Base-by-base conservation (phyloP, 2,329 filamentous ascomycete species). In the Claviceps lovelessii region DNA sequence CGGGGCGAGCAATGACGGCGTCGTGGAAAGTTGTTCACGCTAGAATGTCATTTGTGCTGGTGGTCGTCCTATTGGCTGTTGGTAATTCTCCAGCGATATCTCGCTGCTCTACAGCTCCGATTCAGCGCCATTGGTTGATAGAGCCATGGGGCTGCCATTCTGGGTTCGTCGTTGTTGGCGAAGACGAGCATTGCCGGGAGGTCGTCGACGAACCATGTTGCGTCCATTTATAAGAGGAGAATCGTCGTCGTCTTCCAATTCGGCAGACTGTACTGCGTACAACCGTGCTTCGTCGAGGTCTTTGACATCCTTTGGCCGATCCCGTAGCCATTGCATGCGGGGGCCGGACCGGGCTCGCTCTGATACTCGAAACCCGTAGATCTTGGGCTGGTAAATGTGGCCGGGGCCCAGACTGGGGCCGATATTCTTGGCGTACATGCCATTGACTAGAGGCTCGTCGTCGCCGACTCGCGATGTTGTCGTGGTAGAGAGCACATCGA, bases 301-400 rank as follows among this genome's bases (percentile, higher is more conserved):
- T 47, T 77, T 83, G 54, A 95, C 76, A 64, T 95, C 82, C 15
- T 76, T 75, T 0, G 93, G 93, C 66, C 90, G 86, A 70, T 86
- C 84, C 61, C 93, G 83, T 62, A 98, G 74, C 93, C 93, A 98
- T 67, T 90, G 90, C 93, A 98, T 98, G 58, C 93, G 80, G 13
- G 93, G 93, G 0, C 93, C 93, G 29, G 88, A 90, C 61, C 87
- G 83, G 46, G 93, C 88, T 56, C 90, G 78, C 70, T 97, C 93
- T 19, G 88, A 91, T 28, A 98, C 93, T 58, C 86, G 82, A 74
- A 98, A 98, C 33, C 93, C 93, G 71, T 97, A 98, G 67, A 98
- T 97, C 61, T 85, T 86, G 56, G 93, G 90, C 67, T 96, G 89
- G 71, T 97, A 97, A 63, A 96, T 88, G 68, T 84, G 89, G 56